Evolutionary conservation across 352 stramenopile species (phyloP).

Genomic region (Thalassiosira exigua): DNA sequence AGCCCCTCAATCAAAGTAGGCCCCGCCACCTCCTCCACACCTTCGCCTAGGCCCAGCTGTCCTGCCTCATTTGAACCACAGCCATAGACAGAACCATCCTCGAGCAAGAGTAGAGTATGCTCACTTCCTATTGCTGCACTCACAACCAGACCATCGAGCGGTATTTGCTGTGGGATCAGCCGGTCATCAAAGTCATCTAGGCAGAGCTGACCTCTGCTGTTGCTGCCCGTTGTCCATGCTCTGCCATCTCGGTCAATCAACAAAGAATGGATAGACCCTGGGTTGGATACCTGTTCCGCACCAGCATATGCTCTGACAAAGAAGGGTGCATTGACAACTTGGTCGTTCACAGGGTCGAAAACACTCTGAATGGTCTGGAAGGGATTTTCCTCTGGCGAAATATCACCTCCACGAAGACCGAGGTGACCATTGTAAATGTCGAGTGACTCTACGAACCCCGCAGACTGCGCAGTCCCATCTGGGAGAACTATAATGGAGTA

Average conservation of each 20-base stretch:
- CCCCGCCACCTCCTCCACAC: constrained; percentile 8
- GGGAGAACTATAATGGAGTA: constrained; percentile 50
- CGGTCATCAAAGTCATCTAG: constrained; percentile 45
- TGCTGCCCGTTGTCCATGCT: constrained; percentile 49
- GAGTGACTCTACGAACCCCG: constrained; percentile 45
- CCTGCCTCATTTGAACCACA: constrained; percentile 58
- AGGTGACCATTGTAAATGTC: constrained; percentile 58
- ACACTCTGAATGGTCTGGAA: constrained; percentile 43
- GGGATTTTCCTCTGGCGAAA: constrained; percentile 33
- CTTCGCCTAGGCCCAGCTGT: constrained; percentile 43
- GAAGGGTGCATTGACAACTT: constrained; percentile 33
- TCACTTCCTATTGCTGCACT: constrained; percentile 45
- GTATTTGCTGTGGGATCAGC: constrained; percentile 40
- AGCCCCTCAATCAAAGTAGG: constrained; percentile 48
- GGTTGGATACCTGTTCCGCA: constrained; percentile 27
- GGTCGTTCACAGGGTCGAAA: constrained; percentile 31
- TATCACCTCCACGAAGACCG: constrained; percentile 22
- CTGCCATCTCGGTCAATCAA: constrained; percentile 50
- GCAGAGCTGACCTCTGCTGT: constrained; percentile 53
- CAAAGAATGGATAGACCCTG: constrained; percentile 53
- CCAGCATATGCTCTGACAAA: constrained; percentile 53
- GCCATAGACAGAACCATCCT: constrained; percentile 50
- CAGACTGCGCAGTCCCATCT: constrained; percentile 51
- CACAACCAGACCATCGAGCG: constrained; percentile 18
- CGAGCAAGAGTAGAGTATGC: constrained; percentile 49